Base-by-base conservation (phyloP, 345 rosid genomes). In the Lepidium aucheri region DNA sequence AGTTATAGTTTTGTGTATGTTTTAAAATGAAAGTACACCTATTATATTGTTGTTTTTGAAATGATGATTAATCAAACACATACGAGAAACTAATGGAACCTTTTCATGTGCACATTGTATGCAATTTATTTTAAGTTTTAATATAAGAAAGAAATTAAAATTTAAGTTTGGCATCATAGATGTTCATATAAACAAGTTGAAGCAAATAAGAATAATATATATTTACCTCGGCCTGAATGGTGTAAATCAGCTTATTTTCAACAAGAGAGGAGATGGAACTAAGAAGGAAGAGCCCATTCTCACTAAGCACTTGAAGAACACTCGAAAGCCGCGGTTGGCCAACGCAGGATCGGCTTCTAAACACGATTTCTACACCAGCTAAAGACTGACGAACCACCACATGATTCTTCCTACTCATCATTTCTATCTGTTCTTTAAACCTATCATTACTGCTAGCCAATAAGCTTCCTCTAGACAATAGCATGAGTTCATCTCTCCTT, bases 181-280 rank as follows among this genome's bases (percentile, higher is more conserved):
- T 33, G 14, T 33, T 5, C 16, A 11, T 33, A 53, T 15, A 9
- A 9, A n/a, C 40, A 56, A 3, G 1, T 34, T 34, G 7, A 9
- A 38, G 13, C 46, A 24, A 15, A 11, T 44, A 35, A 13, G 47
- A 67, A 28, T 33, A 57, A 7, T 4, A 16, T 43, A 60, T 0
- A 36, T 35, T 39, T 75, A 88, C 92, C 90, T 87, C 74, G 36
- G 82, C 69, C 36, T 79, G 87, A 58, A 91, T 69, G 16, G 80
- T 78, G 69, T 87, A 80, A 57, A 81, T 41, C 10, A 76, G 39
- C 52, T 60, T 74, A 52, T 77, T 77, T 50, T 82, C 82, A 26
- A 79, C 82, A 77, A 44, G 81, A 56, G 82, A 67, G 35, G 89
- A 83, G 42, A 79, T 59, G 69, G 89, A 84, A 60, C 53, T 77